Percentiles rank a stretch among this genome's conserved stretches.
phyloP scores from a whole-genome alignment of 306 rosid genomes.

The Quercus agrifolia region DNA sequence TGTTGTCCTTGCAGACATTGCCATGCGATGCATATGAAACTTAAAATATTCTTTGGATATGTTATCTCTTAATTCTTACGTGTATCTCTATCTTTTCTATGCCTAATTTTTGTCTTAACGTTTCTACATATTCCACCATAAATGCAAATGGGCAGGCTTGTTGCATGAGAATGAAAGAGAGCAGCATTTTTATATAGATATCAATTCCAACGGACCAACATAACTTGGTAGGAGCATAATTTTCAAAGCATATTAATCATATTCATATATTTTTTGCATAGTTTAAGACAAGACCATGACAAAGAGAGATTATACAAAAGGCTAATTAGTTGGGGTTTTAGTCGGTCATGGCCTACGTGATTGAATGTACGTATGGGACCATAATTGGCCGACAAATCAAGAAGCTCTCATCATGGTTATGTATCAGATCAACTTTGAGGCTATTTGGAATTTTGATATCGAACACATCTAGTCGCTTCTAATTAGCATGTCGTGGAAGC shows the following conservation, averaged over 20 bases:
- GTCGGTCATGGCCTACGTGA: slow-evolving; percentile 13
- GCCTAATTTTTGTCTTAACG: too few relatives aligned
- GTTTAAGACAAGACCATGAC: not conserved
- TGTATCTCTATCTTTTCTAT: too few relatives aligned
- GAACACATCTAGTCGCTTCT: not conserved
- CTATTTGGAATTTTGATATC: not conserved
- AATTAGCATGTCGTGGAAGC: not conserved
- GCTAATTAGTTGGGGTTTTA: slow-evolving; percentile 8
- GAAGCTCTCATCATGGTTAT: slow-evolving; percentile 1
- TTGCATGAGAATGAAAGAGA: too few relatives aligned
- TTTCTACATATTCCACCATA: too few relatives aligned
- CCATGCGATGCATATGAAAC: too few relatives aligned
- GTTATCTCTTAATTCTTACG: too few relatives aligned
- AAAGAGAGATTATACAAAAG: slow-evolving; percentile 11
- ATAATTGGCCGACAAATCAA: slow-evolving; percentile 21
- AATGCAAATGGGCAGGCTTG: too few relatives aligned
- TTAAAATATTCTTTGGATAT: too few relatives aligned
- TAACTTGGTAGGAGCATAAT: too few relatives aligned
- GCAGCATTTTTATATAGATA: too few relatives aligned
- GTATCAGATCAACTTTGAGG: slow-evolving; percentile 1
- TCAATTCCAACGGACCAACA: too few relatives aligned
- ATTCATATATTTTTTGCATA: not conserved
- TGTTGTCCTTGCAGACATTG: too few relatives aligned
- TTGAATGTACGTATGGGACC: slow-evolving; percentile 13
- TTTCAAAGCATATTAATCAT: not conserved